Conservation (phyloP, 2,329 filamentous ascomycete genomes). For the Microdochium bolleyi region DNA sequence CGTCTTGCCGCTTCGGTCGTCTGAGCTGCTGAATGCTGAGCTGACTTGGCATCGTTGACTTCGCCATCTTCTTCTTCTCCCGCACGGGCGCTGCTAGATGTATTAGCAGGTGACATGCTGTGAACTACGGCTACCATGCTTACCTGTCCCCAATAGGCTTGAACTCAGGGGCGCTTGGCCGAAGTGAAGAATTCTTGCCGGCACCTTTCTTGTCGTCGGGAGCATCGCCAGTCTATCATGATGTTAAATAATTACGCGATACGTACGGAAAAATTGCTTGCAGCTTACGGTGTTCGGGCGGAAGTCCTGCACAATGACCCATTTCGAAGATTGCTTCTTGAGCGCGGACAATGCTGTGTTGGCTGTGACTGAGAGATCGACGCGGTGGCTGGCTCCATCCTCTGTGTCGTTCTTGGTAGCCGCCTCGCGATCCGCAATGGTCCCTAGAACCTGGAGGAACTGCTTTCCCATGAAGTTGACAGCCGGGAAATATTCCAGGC, state of each 20-base stretch:
- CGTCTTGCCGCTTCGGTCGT: conserved; percentile 1
- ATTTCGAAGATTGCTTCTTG: conserved; percentile 57
- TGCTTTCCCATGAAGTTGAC: conserved; percentile 79
- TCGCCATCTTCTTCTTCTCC: conserved; percentile 65
- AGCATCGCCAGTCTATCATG: conserved; percentile 29
- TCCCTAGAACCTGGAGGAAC: conserved; percentile 55
- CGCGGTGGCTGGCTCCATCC: conserved; percentile 50
- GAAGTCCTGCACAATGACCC: conserved; percentile 71
- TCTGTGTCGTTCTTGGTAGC: conserved; percentile 36
- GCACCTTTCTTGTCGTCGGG: conserved; percentile 27
- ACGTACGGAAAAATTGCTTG: not conserved
- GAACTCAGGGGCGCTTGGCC: conserved; percentile 56
- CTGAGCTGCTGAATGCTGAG: conserved; percentile 6
- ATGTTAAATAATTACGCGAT: conserved; percentile 22
- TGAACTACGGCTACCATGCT: conserved; percentile 12
- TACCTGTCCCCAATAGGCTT: conserved; percentile 41
- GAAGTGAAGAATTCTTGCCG: conserved; percentile 34
- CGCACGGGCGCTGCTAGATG: conserved; percentile 18
- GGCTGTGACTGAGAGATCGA: conserved; percentile 69
- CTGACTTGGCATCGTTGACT: conserved; percentile 50
- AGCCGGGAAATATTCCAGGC: conserved; percentile 77
- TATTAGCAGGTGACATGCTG: conserved; percentile 3
- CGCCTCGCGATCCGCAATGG: conserved; percentile 55
- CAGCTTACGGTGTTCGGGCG: conserved; percentile 51
- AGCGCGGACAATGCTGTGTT: conserved; percentile 65